Evolutionary conservation across 768 basidiomycete genomes (phyloP).

Genomic region (Roridomyces roridus): DNA sequence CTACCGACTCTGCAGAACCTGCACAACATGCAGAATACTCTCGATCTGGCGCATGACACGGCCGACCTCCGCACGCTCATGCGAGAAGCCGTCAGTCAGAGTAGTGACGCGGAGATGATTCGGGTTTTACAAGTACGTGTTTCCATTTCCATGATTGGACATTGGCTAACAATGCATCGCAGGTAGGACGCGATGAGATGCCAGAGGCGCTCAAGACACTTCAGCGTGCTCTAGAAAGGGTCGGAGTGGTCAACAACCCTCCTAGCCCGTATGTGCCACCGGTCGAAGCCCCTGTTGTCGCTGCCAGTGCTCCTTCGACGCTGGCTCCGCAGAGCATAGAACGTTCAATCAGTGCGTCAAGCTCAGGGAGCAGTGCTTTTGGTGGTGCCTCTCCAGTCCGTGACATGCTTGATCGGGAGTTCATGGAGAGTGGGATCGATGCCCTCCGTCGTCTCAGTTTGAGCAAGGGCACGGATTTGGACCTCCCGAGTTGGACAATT

Average conservation of each 20-base stretch:
- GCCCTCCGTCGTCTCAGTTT: conserved; percentile 72
- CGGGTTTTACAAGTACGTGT: conserved; percentile 44
- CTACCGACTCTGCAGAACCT: conserved; percentile 22
- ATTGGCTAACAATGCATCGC: neutral
- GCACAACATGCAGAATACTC: conserved; percentile 38
- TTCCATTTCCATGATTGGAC: neutral
- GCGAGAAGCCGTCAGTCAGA: conserved; percentile 43
- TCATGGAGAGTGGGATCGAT: conserved; percentile 76
- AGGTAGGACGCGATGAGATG: conserved; percentile 52
- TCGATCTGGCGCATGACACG: conserved; percentile 42
- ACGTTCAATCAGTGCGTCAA: conserved; percentile 24
- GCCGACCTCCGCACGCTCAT: conserved; percentile 37
- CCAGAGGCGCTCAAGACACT: conserved; percentile 64
- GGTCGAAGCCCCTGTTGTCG: neutral
- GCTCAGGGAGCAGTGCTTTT: conserved; percentile 19
- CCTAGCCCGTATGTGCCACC: conserved; percentile 16
- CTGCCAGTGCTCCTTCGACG: neutral
- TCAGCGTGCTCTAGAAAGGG: conserved; percentile 50
- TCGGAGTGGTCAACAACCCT: conserved; percentile 14
- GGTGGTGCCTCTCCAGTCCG: conserved; percentile 23
- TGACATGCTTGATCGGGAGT: conserved; percentile 69
- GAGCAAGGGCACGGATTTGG: conserved; percentile 48
- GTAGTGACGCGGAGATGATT: conserved; percentile 51
- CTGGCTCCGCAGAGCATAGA: conserved; percentile 19
- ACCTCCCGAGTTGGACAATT: conserved; percentile 78